Percentiles rank a stretch among this genome's conserved stretches.
phyloP scores from a whole-genome alignment of 495 filamentous ascomycete genomes.

The Penicillium malachiteum region DNA sequence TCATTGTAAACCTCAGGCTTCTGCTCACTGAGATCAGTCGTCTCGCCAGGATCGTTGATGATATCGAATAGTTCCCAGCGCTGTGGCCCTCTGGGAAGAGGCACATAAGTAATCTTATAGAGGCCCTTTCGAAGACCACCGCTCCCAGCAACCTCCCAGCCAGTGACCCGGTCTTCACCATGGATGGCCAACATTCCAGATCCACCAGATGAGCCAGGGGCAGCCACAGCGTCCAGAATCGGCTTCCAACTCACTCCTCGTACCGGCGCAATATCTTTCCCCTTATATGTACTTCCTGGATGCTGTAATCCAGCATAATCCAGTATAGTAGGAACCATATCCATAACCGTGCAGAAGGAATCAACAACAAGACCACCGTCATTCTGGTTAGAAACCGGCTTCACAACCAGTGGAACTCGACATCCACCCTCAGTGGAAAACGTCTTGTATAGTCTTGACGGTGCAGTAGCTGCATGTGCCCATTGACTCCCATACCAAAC shows the following conservation, averaged over 20 bases:
- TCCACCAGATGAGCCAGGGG: background rate
- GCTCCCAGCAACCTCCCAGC: conserved; percentile 29
- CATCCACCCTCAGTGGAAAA: conserved; percentile 52
- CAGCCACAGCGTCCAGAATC: conserved; percentile 3
- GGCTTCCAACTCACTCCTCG: conserved; percentile 36
- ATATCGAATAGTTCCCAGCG: conserved; percentile 33
- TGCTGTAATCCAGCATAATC: conserved; percentile 52
- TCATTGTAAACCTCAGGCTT: conserved; percentile 1
- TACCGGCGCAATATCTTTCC: conserved; percentile 43
- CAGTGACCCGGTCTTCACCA: conserved; percentile 16
- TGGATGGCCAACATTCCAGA: conserved; percentile 13
- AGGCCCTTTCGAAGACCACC: conserved; percentile 23
- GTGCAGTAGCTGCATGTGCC: conserved; percentile 54
- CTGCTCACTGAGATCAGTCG: conserved; percentile 33
- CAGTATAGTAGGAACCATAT: conserved; percentile 50
- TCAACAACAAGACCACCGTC: conserved; percentile 3
- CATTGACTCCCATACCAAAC: conserved; percentile 61
- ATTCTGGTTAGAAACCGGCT: conserved; percentile 18
- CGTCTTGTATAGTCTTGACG: conserved; percentile 48
- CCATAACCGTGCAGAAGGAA: conserved; percentile 55
- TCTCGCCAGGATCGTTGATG: conserved; percentile 33
- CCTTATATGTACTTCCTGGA: conserved; percentile 46
- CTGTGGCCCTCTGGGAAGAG: conserved; percentile 20
- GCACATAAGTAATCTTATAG: conserved; percentile 26
- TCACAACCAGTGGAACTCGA: conserved; percentile 44